Percentiles rank a stretch among this genome's conserved stretches.
These are phyloP conservation scores for Sisymbrium altissimum DNA, from an alignment of 345 rosid genomes.

Conservation along the genomic window DNA sequence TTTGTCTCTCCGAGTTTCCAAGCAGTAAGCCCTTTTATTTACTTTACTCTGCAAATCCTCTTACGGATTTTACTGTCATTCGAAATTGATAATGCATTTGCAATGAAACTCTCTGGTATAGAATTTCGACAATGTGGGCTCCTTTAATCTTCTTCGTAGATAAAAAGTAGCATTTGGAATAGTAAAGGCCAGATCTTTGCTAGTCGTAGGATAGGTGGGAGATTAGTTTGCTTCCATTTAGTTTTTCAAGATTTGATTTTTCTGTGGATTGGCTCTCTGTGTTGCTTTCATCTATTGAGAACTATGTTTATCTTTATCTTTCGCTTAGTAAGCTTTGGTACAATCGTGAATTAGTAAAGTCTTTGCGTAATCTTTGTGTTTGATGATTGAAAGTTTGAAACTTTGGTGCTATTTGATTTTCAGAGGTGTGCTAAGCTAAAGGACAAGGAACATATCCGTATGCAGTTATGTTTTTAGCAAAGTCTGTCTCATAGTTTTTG, in stretches of 20 bases:
- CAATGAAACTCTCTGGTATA: background rate
- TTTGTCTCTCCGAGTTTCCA: slow-evolving; percentile 9
- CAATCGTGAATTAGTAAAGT: background rate
- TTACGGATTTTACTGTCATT: background rate
- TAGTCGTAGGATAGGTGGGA: background rate
- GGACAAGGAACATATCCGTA: background rate
- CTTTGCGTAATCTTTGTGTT: background rate
- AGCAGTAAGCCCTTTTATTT: slow-evolving; percentile 24
- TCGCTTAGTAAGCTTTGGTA: background rate
- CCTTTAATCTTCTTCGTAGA: background rate
- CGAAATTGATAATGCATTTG: background rate
- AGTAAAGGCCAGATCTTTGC: slow-evolving; percentile 17
- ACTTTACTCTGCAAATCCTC: slow-evolving; percentile 7
- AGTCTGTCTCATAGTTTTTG: slow-evolving; percentile 1
- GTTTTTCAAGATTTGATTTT: background rate
- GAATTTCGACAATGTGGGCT: slow-evolving; percentile 9
- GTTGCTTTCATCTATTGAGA: too few relatives aligned
- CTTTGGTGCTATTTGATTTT: slow-evolving; percentile 18
- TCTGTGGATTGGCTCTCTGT: slow-evolving; percentile 10
- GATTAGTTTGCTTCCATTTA: background rate
- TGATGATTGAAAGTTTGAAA: slow-evolving; percentile 22
- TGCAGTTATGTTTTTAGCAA: background rate
- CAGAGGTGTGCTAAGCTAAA: slow-evolving; percentile 20
- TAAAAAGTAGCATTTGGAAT: background rate
- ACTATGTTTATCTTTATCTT: background rate